Percentiles rank a stretch among this genome's conserved stretches.
These are phyloP conservation scores for Cenchrus purpureus DNA, from an alignment of 176 grass and related monocot genomes.

Conservation along the genomic window DNA sequence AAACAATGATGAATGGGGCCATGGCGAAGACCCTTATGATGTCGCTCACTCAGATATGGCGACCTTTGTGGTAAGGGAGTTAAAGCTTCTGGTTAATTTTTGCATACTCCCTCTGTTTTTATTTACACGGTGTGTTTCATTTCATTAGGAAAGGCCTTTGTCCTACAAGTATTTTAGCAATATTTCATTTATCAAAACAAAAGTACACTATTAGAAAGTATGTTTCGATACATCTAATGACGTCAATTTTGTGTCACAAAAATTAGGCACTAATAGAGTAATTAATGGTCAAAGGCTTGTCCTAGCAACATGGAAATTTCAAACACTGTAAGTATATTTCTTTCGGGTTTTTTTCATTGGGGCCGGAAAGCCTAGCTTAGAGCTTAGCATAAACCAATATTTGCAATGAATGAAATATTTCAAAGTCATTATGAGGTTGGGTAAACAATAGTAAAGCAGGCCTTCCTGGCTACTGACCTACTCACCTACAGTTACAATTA, in stretches of 20 bases:
- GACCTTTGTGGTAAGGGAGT: conserved; percentile 49
- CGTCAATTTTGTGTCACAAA: not conserved
- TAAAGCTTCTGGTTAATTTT: not conserved
- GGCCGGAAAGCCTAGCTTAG: not conserved
- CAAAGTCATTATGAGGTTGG: not conserved
- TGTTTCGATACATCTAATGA: not conserved
- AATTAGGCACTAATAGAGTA: not conserved
- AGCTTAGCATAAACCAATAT: not conserved
- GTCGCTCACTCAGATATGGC: conserved; percentile 50
- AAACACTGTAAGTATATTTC: not conserved
- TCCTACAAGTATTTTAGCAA: not conserved
- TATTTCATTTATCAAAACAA: not conserved
- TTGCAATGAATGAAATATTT: not conserved
- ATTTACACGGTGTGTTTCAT: not conserved
- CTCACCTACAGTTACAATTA: no score
- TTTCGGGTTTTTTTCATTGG: conserved; percentile 8
- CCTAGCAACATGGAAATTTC: not conserved
- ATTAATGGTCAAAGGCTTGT: not conserved
- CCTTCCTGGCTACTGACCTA: no score
- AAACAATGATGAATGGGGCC: conserved; percentile 64
- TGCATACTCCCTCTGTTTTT: not conserved
- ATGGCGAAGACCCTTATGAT: conserved; percentile 70
- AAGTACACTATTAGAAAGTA: not conserved
- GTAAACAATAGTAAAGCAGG: not conserved
- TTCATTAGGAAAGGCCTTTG: not conserved